Base-by-base conservation (phyloP, 2,329 filamentous ascomycete species). In the Calonectria henricotiae region DNA sequence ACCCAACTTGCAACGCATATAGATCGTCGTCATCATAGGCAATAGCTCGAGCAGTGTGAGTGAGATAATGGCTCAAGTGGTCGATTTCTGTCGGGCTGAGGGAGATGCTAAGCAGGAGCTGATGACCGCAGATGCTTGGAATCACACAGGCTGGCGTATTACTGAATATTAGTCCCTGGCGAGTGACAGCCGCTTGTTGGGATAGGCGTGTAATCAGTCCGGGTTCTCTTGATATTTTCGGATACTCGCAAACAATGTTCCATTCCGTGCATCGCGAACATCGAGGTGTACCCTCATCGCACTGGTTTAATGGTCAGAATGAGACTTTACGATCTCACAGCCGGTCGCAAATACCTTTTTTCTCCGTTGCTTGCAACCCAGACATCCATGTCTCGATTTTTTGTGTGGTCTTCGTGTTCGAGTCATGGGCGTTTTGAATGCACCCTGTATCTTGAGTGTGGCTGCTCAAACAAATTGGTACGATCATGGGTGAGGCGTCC, bases 41-140 rank as follows among this genome's bases (percentile, higher is more conserved):
- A 17, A 82, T 75, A 4, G 78, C 78, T 5, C 71, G 80, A 46
- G 83, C 82, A 0, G 84, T 84, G 69, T 85, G 84, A 0, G 81
- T 79, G 44, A 85, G 77, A 51, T 84, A 86, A 70, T 86, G 83
- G 27, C 78, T 77, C 2, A 86, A 69, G 0, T 86, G 80, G 9
- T 79, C 77, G 1, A 85, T 75, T 30, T 85, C 84, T 15, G 68
- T 65, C 0, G 79, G 71, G 5, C 68, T 67, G 1, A 82, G 75
- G 5, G 55, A 54, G 0, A 61, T 17, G 0, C 39, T 55, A 5
- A 64, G 63, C 0, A 39, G 47, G 4, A 41, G 27, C 8, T 46
- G 37, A 49, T 32, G 30, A 32, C 7, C 12, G 15, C 11, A 20
- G 32, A 63, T 3, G 1, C 51, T 23, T 0, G 72, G 69, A 0